Evolutionary conservation across 768 basidiomycete species (phyloP), one percentile per base, ranked within the genome.

Genomic region (Mycena leptocephala): DNA sequence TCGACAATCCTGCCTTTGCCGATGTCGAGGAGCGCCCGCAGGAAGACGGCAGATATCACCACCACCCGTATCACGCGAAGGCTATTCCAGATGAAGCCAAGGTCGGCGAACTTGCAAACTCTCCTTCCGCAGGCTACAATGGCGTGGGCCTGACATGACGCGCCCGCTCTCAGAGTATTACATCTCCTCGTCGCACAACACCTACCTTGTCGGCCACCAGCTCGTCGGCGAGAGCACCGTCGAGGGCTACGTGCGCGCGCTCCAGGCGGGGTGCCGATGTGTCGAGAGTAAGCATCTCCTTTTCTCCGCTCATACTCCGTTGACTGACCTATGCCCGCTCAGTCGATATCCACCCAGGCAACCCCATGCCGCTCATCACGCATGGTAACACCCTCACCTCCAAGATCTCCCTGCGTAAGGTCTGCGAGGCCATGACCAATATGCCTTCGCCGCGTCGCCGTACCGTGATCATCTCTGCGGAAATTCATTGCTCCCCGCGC

Each of bases 401-500:
- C 16, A 96, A 95, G 80, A 93, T 99, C 4, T 87, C 96, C 0
- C 88, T 96, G 2, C 92, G 96, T 22, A 95, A 95, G 75, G 93
- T 97, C 59, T 96, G 96, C 82, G 87, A 92, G 61, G 95, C 96
- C 0, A 96, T 99, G 89, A 90, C 63, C 96, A 96, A 81, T 99
- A 99, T 80, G 98, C 95, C 1, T 99, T 99, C 81, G 93, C 96
- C 58, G 92, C 95, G 0, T 98, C 97, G 3, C 95, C 97, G 0
- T 99, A 97, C 83, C 98, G 91, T 99, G 83, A 96, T 99, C 85
- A 95, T 99, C 68, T 98, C 97, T 5, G 96, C 97, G n/a, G 98
- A 99, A 86, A 91, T 98, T 7, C 98, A 99, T 81, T 98, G 97
- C 84, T 89, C 90, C 86, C 87, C 7, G 89, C 91, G 46, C 89